Evolutionary conservation across 306 rosid genomes (phyloP).

Genomic region (Hippophae tibetana): DNA sequence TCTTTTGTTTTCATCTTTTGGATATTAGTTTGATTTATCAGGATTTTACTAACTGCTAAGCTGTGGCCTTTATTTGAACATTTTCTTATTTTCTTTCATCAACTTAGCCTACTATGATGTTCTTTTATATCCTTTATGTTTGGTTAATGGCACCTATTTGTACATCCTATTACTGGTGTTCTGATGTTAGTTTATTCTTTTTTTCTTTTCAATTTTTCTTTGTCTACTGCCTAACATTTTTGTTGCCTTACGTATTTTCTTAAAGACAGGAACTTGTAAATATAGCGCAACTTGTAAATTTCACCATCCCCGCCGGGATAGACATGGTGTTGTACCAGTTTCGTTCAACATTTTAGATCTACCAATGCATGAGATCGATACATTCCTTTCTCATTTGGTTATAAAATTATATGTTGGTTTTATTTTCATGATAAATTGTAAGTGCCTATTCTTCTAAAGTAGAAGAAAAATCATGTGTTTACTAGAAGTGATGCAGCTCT

Average conservation of each 20-base stretch:
- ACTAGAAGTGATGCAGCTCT: too few relatives aligned
- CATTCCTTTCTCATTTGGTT: constrained; percentile 3
- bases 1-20: too few relatives aligned
- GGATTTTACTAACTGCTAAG: too few relatives aligned
- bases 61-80: not conserved
- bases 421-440: not conserved
- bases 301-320: constrained; percentile 79
- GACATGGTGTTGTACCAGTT: constrained; percentile 90
- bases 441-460: not conserved
- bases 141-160: not conserved
- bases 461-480: constrained; percentile 68
- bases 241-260: constrained; percentile 64
- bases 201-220: not conserved
- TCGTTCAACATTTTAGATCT: constrained; percentile 64
- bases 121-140: not conserved
- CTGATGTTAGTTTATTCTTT: too few relatives aligned
- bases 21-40: not conserved
- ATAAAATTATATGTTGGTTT: not conserved
- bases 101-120: not conserved
- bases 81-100: not conserved
- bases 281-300: constrained; percentile 91
- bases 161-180: too few relatives aligned
- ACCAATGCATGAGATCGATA: constrained; percentile 77
- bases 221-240: constrained; percentile 11
- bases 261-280: constrained; percentile 93